Conservation (phyloP, 129 eudicot species). For the Artemisia annua region DNA sequence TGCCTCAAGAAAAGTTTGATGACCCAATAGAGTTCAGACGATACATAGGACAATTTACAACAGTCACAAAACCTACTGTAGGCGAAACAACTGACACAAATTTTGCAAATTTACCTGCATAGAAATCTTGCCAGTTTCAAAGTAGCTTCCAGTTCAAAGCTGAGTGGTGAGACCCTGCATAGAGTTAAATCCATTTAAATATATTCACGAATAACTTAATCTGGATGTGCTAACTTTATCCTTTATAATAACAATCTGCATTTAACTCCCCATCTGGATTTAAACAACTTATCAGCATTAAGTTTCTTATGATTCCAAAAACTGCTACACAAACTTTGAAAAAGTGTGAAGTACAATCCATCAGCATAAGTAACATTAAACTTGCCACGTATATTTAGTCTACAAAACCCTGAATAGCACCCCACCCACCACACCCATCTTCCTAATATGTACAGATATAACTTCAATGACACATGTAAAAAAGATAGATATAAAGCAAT, state of each 20-base stretch:
- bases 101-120: constrained; percentile 63
- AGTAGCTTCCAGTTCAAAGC: constrained; percentile 99
- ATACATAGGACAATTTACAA: constrained; percentile 6
- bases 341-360: background rate
- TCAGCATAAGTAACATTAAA: background rate
- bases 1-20: constrained; percentile 1
- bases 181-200: constrained; percentile 21
- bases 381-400: background rate
- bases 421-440: background rate
- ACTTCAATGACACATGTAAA: background rate
- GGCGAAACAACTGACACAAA: constrained; percentile 14
- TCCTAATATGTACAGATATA: background rate
- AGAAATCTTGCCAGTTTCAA: constrained; percentile 90
- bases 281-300: constrained; percentile 5
- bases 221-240: background rate
- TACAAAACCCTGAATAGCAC: background rate
- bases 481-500: background rate
- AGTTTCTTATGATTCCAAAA: constrained; percentile 7
- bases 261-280: background rate
- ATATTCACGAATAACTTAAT: constrained; percentile 20
- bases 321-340: background rate
- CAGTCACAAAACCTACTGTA: constrained; percentile 9
- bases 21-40: constrained; percentile 1
- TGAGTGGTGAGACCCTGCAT: constrained; percentile 92
- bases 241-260: constrained; percentile 9